Conservation (phyloP, 208 protist species). For the Paratrypanosoma confusum region DNA sequence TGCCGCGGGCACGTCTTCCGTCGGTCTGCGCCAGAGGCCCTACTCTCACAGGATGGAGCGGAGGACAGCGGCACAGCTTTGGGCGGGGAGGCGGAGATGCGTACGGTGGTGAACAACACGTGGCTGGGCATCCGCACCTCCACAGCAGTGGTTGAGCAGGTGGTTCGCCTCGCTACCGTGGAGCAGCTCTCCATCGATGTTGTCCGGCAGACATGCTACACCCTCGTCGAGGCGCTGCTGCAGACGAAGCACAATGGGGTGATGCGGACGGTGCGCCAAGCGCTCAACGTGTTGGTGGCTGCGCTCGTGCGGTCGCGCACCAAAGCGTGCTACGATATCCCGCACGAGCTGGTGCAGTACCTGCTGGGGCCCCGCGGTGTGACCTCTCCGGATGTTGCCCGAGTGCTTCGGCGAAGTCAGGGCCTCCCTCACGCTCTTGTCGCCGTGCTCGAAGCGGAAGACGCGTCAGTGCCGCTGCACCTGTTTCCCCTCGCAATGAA, state of each 20-base stretch:
- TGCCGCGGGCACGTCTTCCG: constrained; percentile 83
- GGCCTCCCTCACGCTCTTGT: constrained; percentile 77
- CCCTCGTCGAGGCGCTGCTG: constrained; percentile 61
- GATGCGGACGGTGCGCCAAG: constrained; percentile 64
- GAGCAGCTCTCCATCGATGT: constrained; percentile 23
- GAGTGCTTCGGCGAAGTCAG: constrained; percentile 85
- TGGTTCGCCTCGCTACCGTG: constrained; percentile 24
- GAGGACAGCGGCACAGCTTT: constrained; percentile 14
- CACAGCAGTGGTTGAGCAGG: constrained; percentile 23
- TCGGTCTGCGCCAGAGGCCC: neutral
- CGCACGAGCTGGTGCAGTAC: constrained; percentile 47
- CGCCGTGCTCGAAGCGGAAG: constrained; percentile 74
- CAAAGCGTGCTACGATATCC: constrained; percentile 34
- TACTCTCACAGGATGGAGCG: too few species aligned
- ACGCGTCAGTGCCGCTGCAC: constrained; percentile 37
- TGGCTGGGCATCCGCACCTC: constrained; percentile 75
- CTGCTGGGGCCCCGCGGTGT: constrained; percentile 71
- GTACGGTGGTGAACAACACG: constrained; percentile 81
- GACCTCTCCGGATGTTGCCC: constrained; percentile 42
- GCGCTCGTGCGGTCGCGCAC: constrained; percentile 55
- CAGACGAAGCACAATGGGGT: constrained; percentile 87
- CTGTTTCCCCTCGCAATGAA: constrained; percentile 69
- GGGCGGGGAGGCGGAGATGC: constrained; percentile 45
- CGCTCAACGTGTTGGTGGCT: constrained; percentile 35
- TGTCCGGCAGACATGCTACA: constrained; percentile 32